A percentile compares a stretch with the other conserved stretches of the same genome.
phyloP scores from a whole-genome alignment of 495 filamentous ascomycete species.

The Pyrenopolyporus hunteri region DNA sequence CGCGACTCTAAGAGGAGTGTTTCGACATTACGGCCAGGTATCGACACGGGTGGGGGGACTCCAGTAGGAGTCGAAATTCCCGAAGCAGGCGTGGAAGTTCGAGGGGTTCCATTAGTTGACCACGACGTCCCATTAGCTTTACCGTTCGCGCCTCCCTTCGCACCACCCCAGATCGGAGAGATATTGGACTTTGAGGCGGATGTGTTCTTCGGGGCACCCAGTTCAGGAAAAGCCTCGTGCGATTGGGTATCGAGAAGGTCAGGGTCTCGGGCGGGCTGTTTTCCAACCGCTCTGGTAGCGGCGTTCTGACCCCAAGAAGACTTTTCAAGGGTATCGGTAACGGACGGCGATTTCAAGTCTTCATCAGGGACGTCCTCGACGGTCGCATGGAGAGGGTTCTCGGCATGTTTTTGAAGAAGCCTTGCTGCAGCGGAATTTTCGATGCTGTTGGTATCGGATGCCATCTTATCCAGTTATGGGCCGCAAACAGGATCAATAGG shows the following conservation, averaged over 20 bases:
- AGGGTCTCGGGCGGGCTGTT: conserved; percentile 62
- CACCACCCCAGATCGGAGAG: conserved; percentile 64
- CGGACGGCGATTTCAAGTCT: conserved; percentile 61
- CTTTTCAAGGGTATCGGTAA: conserved; percentile 44
- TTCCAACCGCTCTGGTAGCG: conserved; percentile 65
- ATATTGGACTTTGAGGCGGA: conserved; percentile 62
- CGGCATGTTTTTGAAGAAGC: conserved; percentile 78
- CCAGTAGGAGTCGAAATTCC: conserved; percentile 63
- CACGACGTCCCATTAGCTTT: conserved; percentile 64
- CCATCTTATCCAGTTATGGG: conserved; percentile 36
- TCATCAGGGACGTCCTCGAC: conserved; percentile 83
- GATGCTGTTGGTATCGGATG: conserved; percentile 44
- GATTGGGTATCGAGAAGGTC: conserved; percentile 76
- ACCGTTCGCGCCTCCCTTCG: conserved; percentile 55
- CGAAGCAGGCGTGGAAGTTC: conserved; percentile 63
- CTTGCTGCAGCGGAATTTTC: conserved; percentile 69
- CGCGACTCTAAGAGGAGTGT: conserved; percentile 71
- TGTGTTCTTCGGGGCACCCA: conserved; percentile 69
- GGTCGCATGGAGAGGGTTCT: conserved; percentile 68
- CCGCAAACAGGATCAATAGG: conserved; percentile 10
- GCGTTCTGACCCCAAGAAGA: conserved; percentile 50
- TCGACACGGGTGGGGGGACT: conserved; percentile 65
- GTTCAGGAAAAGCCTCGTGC: conserved; percentile 86
- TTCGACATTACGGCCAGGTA: conserved; percentile 81
- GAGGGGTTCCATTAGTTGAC: conserved; percentile 57